These are phyloP conservation scores for Retiboletus flavoniger DNA, from an alignment of 1,284 basidiomycete species.

Conservation along the genomic window DNA sequence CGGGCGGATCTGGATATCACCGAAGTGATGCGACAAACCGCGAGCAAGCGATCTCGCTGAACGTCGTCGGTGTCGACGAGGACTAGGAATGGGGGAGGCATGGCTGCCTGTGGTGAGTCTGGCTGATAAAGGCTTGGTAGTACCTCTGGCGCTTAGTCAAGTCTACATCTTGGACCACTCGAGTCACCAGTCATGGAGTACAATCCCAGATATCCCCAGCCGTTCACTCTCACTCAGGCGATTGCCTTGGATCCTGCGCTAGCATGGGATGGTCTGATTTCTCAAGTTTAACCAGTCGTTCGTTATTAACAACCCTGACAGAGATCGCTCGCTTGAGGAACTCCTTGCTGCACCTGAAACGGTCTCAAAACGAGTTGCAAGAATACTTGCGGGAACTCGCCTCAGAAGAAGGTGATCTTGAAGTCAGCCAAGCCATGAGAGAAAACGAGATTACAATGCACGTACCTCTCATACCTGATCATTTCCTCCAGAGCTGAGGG, in stretches of 20 bases:
- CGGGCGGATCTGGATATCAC: constrained; percentile 54
- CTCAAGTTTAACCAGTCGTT: neutral
- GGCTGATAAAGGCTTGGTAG: neutral
- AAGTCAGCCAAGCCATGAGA: constrained; percentile 45
- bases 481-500: constrained; percentile 16
- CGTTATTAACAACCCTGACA: constrained; percentile 31
- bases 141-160: constrained; percentile 25
- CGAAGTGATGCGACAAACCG: constrained; percentile 74
- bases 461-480: constrained; percentile 12
- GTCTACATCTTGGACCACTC: neutral
- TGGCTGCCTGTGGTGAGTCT: constrained; percentile 8
- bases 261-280: constrained; percentile 62
- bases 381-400: constrained; percentile 42
- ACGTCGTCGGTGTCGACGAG: constrained; percentile 48
- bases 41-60: constrained; percentile 50
- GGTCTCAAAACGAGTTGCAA: constrained; percentile 61
- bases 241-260: constrained; percentile 61
- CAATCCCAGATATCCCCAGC: constrained; percentile 64
- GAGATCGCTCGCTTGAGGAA: constrained; percentile 76
- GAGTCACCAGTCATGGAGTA: constrained; percentile 54
- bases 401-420: constrained; percentile 38
- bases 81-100: constrained; percentile 52
- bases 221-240: constrained; percentile 72
- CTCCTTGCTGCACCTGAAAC: constrained; percentile 61
- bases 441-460: constrained; percentile 57